A percentile compares a stretch with the other conserved stretches of the same genome.
These are phyloP conservation scores for Boletus hoseneyae DNA, from an alignment of 1,284 basidiomycete species.

Conservation along the genomic window DNA sequence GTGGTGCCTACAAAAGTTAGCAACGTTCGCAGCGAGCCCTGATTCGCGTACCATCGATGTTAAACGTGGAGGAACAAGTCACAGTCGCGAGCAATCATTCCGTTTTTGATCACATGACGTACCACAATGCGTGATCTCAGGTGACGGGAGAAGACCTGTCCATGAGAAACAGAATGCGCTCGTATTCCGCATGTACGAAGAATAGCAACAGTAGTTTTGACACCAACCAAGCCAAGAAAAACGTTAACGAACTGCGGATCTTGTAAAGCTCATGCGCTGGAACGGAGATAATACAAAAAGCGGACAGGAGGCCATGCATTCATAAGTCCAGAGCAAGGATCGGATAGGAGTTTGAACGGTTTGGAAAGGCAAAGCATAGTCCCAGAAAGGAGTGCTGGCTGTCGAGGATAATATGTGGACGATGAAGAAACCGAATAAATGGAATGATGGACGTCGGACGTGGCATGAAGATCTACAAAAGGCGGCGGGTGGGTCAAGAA, in stretches of 20 bases:
- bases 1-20: conserved; percentile 54
- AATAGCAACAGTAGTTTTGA: conserved; percentile 17
- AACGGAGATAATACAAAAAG: conserved; percentile 17
- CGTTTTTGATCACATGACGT: conserved; percentile 26
- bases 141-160: background rate
- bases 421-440: conserved; percentile 14
- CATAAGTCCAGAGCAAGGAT: conserved; percentile 31
- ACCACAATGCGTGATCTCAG: background rate
- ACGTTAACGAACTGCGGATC: conserved; percentile 11
- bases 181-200: conserved; percentile 28
- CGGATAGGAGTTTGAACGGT: conserved; percentile 15
- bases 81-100: background rate
- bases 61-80: background rate
- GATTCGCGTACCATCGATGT: conserved; percentile 24
- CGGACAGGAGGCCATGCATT: conserved; percentile 18
- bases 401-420: conserved; percentile 20
- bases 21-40: background rate
- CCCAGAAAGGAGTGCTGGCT: conserved; percentile 28
- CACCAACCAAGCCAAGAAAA: conserved; percentile 28
- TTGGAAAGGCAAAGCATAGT: conserved; percentile 22
- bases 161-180: conserved; percentile 14
- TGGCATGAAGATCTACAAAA: conserved; percentile 23
- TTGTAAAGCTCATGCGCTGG: conserved; percentile 11
- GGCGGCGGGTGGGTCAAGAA: conserved; percentile 5
- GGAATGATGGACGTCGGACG: conserved; percentile 21